phyloP scores from a whole-genome alignment of 257 asterid genomes.

The Forsythia suspensa region DNA sequence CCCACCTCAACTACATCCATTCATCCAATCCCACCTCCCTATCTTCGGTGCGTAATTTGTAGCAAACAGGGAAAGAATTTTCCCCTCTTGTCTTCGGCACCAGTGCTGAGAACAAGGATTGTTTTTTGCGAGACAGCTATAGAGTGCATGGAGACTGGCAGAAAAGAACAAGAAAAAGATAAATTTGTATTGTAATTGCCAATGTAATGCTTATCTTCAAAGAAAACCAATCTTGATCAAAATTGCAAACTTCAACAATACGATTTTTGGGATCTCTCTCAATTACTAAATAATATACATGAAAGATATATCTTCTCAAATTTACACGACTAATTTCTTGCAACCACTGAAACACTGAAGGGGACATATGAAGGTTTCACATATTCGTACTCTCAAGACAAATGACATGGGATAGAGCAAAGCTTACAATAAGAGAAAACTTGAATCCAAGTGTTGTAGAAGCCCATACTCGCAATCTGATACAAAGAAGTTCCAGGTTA shows the following conservation, averaged over 20 bases:
- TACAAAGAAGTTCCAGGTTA: slow-evolving; percentile 14
- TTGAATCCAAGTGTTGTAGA: neutral
- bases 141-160: too few species aligned
- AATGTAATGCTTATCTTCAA: too few species aligned
- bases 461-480: slow-evolving; percentile 19
- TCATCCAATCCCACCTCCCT: too few species aligned
- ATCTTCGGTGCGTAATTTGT: too few species aligned
- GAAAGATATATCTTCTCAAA: slow-evolving; percentile 20
- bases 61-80: too few species aligned
- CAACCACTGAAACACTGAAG: slow-evolving; percentile 8
- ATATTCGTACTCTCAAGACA: slow-evolving; percentile 21
- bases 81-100: too few species aligned
- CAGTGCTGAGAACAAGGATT: too few species aligned
- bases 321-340: slow-evolving; percentile 34
- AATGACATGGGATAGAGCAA: slow-evolving; percentile 19
- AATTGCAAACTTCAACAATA: neutral
- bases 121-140: too few species aligned
- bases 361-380: slow-evolving; percentile 22
- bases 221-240: neutral
- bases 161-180: too few species aligned
- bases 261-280: neutral
- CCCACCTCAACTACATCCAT: too few species aligned
- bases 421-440: slow-evolving; percentile 7
- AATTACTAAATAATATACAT: slow-evolving; percentile 30
- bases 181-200: too few species aligned